Evolutionary conservation across 164 flowering plant species (phyloP).

Genomic region (Berberis thunbergii): DNA sequence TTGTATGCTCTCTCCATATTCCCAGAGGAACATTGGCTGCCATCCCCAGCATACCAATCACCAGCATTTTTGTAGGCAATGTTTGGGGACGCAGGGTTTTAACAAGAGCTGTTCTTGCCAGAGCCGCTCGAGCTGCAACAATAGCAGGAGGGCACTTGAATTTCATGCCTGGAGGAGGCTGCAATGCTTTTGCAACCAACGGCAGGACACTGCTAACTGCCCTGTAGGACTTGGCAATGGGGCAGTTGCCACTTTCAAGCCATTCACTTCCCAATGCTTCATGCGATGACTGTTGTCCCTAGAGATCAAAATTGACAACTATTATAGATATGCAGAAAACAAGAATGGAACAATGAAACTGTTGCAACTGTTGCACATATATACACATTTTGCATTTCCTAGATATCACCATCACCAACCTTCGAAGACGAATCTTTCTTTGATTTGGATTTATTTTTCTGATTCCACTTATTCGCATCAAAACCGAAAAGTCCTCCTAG

Average conservation of each 20-base stretch:
- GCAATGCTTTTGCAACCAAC: constrained; percentile 68
- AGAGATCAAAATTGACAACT: constrained; percentile 8
- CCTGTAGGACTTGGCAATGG: constrained; percentile 88
- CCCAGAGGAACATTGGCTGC: constrained; percentile 90
- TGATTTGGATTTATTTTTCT: constrained; percentile 39
- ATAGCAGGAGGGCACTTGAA: constrained; percentile 77
- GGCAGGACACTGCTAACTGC: constrained; percentile 84
- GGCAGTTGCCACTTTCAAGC: constrained; percentile 85
- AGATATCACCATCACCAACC: constrained; percentile 25
- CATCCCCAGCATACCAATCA: constrained; percentile 84
- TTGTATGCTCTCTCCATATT: constrained; percentile 77
- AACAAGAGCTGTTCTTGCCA: constrained; percentile 74
- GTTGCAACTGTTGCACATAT: background rate
- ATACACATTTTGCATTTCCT: background rate
- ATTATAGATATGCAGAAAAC: background rate
- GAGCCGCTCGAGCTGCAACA: constrained; percentile 87
- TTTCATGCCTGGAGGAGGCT: constrained; percentile 32
- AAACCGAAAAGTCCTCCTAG: constrained; percentile 28
- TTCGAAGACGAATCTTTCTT: constrained; percentile 42
- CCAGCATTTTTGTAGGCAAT: constrained; percentile 74
- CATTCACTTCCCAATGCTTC: constrained; percentile 89
- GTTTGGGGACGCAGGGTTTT: constrained; percentile 89
- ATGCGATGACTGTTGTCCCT: constrained; percentile 65
- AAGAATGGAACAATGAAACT: background rate
- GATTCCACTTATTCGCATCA: constrained; percentile 40